A percentile compares a stretch with the other conserved stretches of the same genome.
Evolutionary conservation across 768 basidiomycete genomes (phyloP).

Genomic region (Boletellus sp.): DNA sequence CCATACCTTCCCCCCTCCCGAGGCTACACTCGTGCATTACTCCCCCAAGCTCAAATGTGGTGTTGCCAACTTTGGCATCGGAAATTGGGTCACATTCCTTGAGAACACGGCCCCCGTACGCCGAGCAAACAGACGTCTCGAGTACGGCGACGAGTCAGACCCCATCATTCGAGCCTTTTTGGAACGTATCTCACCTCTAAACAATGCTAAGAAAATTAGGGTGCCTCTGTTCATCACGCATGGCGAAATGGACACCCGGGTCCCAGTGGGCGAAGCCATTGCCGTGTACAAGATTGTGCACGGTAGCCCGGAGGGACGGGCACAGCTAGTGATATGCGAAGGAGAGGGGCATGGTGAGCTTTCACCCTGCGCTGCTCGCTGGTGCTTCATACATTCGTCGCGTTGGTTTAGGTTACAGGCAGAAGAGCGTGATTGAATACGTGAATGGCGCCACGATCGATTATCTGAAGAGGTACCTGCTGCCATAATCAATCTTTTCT

Average conservation of each 20-base stretch:
- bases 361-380: not conserved
- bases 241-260: slow-evolving; percentile 39
- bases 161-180: slow-evolving; percentile 37
- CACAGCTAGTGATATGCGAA: slow-evolving; percentile 39
- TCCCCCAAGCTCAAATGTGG: slow-evolving; percentile 40
- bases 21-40: slow-evolving; percentile 41
- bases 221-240: slow-evolving; percentile 40
- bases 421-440: slow-evolving; percentile 43
- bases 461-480: slow-evolving; percentile 36
- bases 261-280: slow-evolving; percentile 38
- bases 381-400: slow-evolving; percentile 2
- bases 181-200: slow-evolving; percentile 39
- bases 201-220: slow-evolving; percentile 33
- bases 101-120: slow-evolving; percentile 38
- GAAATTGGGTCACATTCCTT: slow-evolving; percentile 40
- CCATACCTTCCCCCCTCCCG: not conserved
- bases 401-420: slow-evolving; percentile 34
- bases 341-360: slow-evolving; percentile 41
- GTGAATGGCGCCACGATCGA: slow-evolving; percentile 37
- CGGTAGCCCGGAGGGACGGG: slow-evolving; percentile 20
- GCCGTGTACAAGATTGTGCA: slow-evolving; percentile 35
- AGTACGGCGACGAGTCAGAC: slow-evolving; percentile 41
- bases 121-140: slow-evolving; percentile 33
- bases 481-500: slow-evolving; percentile 14
- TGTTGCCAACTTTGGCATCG: slow-evolving; percentile 39